These are phyloP conservation scores for Populus tremula DNA, from an alignment of 345 rosid species.

Conservation along the genomic window DNA sequence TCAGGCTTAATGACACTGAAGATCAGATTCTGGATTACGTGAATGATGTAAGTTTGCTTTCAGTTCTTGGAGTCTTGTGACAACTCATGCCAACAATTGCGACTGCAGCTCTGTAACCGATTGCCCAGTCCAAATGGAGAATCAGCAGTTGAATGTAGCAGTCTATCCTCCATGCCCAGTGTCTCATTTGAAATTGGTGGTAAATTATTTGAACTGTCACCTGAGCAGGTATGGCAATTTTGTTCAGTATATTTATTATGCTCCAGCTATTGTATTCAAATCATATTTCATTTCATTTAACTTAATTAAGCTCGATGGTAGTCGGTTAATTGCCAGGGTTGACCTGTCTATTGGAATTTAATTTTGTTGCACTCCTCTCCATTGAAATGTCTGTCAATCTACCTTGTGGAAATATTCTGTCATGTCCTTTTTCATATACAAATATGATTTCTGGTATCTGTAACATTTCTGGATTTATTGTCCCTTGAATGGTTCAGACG, in stretches of 20 bases:
- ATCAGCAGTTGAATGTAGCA: slow-evolving; percentile 29
- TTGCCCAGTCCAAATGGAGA: slow-evolving; percentile 35
- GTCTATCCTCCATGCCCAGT: slow-evolving; percentile 24
- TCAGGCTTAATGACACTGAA: slow-evolving; percentile 26
- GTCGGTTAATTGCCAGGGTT: neutral
- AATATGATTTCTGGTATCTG: neutral
- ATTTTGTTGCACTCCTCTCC: neutral
- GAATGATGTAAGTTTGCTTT: slow-evolving; percentile 7
- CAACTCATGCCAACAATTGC: neutral
- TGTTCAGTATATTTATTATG: neutral
- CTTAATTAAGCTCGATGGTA: neutral
- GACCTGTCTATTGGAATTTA: neutral
- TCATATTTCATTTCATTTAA: neutral
- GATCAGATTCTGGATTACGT: slow-evolving; percentile 26
- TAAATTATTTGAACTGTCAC: slow-evolving; percentile 23
- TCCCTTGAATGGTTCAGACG: neutral
- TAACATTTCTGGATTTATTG: neutral
- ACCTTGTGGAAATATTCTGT: neutral
- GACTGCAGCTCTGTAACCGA: slow-evolving; percentile 28
- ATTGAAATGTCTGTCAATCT: neutral
- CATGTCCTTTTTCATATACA: neutral
- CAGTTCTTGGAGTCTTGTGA: neutral
- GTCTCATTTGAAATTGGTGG: slow-evolving; percentile 33
- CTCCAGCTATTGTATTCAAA: neutral
- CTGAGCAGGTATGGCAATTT: slow-evolving; percentile 24